Conservation (phyloP, 306 rosid species). For the Boehmeria nivea region DNA sequence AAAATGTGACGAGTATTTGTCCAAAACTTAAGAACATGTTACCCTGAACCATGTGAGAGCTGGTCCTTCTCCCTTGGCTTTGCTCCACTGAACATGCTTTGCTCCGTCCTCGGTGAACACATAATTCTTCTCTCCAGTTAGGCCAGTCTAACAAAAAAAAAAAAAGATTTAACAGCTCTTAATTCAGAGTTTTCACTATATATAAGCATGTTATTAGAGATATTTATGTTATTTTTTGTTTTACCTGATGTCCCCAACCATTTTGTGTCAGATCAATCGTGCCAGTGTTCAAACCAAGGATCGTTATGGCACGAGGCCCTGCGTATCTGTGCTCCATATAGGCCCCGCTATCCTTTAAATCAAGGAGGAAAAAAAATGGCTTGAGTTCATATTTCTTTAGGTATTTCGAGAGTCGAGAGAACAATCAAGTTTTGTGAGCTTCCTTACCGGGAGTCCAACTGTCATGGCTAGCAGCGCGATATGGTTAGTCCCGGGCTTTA, state of each 20-base stretch:
- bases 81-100: slow-evolving; percentile 36
- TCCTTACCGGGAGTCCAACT: slow-evolving; percentile 78
- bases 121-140: slow-evolving; percentile 40
- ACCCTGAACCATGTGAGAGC: slow-evolving; percentile 81
- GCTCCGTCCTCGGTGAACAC: slow-evolving; percentile 48
- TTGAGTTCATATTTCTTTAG: no score
- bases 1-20: no score
- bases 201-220: background rate
- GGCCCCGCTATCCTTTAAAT: slow-evolving; percentile 80
- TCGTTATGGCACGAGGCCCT: slow-evolving; percentile 44
- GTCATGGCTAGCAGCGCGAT: slow-evolving; percentile 46
- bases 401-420: no score
- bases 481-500: slow-evolving; percentile 46
- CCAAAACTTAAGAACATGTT: slow-evolving; percentile 11
- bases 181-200: background rate
- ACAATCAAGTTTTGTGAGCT: background rate
- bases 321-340: slow-evolving; percentile 92
- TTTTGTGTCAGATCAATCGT: slow-evolving; percentile 42
- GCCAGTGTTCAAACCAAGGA: slow-evolving; percentile 61
- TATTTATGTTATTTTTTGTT: background rate
- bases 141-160: slow-evolving; percentile 36
- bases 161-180: no score
- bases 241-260: slow-evolving; percentile 70
- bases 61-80: slow-evolving; percentile 14
- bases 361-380: slow-evolving; percentile 3